A percentile compares a stretch with the other conserved stretches of the same genome.
phyloP scores from a whole-genome alignment of 768 basidiomycete genomes.

The Russula ochroleuca region DNA sequence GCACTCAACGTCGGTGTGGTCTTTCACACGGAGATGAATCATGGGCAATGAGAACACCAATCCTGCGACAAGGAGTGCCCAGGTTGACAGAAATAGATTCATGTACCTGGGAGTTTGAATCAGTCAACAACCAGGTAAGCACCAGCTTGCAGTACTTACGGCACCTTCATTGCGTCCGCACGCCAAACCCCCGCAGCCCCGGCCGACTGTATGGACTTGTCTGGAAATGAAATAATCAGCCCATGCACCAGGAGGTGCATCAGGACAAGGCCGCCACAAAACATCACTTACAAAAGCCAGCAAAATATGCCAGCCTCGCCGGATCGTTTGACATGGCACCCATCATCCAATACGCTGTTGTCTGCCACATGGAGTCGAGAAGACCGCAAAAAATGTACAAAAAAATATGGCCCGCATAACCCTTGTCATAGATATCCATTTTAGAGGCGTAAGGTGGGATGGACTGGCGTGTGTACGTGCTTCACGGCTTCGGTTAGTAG shows the following conservation, averaged over 20 bases:
- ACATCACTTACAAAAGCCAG: constrained; percentile 67
- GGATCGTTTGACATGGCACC: constrained; percentile 84
- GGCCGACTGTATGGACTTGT: constrained; percentile 73
- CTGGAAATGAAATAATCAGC: constrained; percentile 34
- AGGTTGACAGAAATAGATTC: constrained; percentile 70
- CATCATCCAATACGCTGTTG: constrained; percentile 76
- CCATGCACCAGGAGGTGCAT: background rate
- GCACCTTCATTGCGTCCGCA: constrained; percentile 55
- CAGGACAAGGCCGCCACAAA: background rate
- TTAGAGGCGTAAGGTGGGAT: constrained; percentile 40
- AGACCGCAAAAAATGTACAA: constrained; percentile 71
- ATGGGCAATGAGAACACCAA: constrained; percentile 66
- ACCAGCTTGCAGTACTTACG: constrained; percentile 43
- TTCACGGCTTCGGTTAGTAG: constrained; percentile 30
- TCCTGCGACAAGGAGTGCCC: constrained; percentile 63
- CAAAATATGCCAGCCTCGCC: constrained; percentile 71
- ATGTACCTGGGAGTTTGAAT: constrained; percentile 43
- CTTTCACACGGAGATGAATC: constrained; percentile 65
- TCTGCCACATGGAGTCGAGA: constrained; percentile 84
- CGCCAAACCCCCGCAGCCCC: constrained; percentile 72
- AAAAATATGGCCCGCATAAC: constrained; percentile 53
- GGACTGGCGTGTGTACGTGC: constrained; percentile 57
- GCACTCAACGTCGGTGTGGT: constrained; percentile 52
- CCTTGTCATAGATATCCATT: constrained; percentile 56
- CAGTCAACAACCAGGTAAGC: background rate